phyloP scores from a whole-genome alignment of 352 stramenopile species.

The Pythium grandisporangium region DNA sequence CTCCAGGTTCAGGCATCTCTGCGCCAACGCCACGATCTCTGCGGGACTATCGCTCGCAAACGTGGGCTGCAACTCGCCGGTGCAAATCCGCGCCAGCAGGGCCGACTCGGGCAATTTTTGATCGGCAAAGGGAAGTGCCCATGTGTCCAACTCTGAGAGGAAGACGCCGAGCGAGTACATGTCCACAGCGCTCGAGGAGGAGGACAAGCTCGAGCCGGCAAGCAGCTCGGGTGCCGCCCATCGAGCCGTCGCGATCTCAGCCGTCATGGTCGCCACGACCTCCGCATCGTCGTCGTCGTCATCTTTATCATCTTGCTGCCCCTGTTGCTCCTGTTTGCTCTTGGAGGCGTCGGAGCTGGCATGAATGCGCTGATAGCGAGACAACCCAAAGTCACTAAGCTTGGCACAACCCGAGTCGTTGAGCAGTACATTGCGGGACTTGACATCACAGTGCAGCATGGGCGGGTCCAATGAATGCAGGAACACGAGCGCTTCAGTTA shows the following conservation, averaged over 20 bases:
- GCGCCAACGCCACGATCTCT: constrained; percentile 20
- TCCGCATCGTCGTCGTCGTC: constrained; percentile 11
- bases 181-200: constrained; percentile 42
- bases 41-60: constrained; percentile 14
- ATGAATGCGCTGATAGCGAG: constrained; percentile 31
- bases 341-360: too few species aligned
- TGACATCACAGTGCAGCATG: constrained; percentile 64
- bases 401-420: constrained; percentile 48
- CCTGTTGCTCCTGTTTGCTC: too few species aligned
- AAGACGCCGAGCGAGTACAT: constrained; percentile 58
- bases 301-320: too few species aligned
- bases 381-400: constrained; percentile 60
- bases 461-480: constrained; percentile 44
- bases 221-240: constrained; percentile 63
- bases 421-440: constrained; percentile 59
- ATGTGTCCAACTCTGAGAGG: constrained; percentile 43
- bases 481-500: constrained; percentile 53
- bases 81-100: constrained; percentile 24
- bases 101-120: constrained; percentile 28
- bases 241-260: constrained; percentile 37
- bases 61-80: constrained; percentile 15
- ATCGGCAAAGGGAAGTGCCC: constrained; percentile 28
- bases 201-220: constrained; percentile 19
- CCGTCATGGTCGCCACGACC: constrained; percentile 20
- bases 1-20: constrained; percentile 24